Evolutionary conservation across 2,329 filamentous ascomycete genomes (phyloP), one percentile per base, ranked within the genome.

Genomic region (Elsinoe batatas): DNA sequence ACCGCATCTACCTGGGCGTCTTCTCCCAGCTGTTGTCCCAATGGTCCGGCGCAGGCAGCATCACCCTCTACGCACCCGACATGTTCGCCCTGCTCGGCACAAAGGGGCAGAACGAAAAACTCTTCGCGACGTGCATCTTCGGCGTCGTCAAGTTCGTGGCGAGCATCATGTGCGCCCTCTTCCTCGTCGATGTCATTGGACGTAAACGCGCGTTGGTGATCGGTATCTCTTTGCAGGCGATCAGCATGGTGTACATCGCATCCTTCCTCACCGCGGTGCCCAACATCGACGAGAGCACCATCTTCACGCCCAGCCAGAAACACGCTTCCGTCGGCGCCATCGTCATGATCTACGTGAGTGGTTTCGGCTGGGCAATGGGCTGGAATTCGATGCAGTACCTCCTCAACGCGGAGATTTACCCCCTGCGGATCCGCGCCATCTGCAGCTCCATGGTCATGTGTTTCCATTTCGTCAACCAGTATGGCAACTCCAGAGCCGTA

Each of bases 311-410:
- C 0, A 61, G 64, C 11, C 73, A 84, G 63, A 71, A 76, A 56
- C 76, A 73, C 1, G 78, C 81, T 2, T 83, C 81, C 56, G 79
- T 77, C 20, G 83, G 79, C 2, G 85, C 84, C 13, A 80, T 87
- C 53, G 58, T 58, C 42, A 59, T 61, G 59, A 62, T 63, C 32
- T 63, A 84, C 66, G 43, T 87, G 20, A 83, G 79, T 0, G 83
- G 59, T 15, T 42, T 46, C 33, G 83, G 83, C 1, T 86, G 83
- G 82, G 82, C 83, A 0, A 73, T 86, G 1, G 83, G 83, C 43
- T 88, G 84, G 84, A 88, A 88, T 71, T 80, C 77, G 1, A 85
- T 88, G 76, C 85, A 88, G 69, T 89, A 89, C 65, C 76, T 89
- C 5, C 76, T 89, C 49, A 87, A 83, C 4, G 83, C 84, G 0